Percentiles rank a stretch among this genome's conserved stretches.
These are phyloP conservation scores for Vinca minor DNA, from an alignment of 257 asterid genomes.

Conservation along the genomic window DNA sequence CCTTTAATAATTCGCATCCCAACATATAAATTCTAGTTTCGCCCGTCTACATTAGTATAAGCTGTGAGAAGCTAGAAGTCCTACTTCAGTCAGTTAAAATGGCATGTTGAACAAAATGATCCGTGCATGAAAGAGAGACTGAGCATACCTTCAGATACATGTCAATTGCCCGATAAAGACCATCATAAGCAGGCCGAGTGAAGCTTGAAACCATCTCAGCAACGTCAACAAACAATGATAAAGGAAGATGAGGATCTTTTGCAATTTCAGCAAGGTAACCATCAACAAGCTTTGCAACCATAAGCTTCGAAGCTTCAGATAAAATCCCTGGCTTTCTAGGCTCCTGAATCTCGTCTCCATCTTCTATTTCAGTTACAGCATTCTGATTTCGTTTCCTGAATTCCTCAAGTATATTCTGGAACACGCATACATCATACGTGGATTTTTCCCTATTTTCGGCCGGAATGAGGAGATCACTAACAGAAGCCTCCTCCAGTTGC, in stretches of 20 bases:
- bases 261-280: conserved; percentile 81
- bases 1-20: too few species aligned
- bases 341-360: conserved; percentile 53
- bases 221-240: conserved; percentile 46
- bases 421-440: conserved; percentile 47
- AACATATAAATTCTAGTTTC: too few species aligned
- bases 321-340: conserved; percentile 64
- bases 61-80: too few species aligned
- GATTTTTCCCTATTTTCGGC: conserved; percentile 43
- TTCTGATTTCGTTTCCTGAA: conserved; percentile 47
- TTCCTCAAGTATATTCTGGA: conserved; percentile 59
- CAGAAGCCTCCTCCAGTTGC: conserved; percentile 87
- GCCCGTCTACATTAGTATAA: neutral
- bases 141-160: conserved; percentile 67
- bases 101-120: too few species aligned
- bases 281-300: conserved; percentile 87
- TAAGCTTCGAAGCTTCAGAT: conserved; percentile 92
- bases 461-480: conserved; percentile 62
- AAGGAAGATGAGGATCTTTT: conserved; percentile 64
- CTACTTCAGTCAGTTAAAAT: too few species aligned
- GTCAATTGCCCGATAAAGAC: conserved; percentile 76
- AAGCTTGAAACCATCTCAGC: conserved; percentile 71
- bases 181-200: conserved; percentile 74
- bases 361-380: conserved; percentile 33
- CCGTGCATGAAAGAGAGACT: neutral